Conservation (phyloP, 1,139 yeast species). For the Yamadazyma siamensis region DNA sequence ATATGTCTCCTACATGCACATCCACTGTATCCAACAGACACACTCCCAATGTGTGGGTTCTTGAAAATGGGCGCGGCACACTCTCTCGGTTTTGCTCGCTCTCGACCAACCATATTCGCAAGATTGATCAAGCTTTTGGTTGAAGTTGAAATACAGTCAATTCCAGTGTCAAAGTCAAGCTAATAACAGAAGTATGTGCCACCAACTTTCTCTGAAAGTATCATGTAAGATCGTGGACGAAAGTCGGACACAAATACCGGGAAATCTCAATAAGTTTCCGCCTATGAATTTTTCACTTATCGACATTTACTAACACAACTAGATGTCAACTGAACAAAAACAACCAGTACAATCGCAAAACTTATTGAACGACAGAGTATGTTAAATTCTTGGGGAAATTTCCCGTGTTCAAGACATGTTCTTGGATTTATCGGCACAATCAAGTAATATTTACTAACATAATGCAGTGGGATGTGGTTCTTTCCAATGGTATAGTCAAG, state of each 20-base stretch:
- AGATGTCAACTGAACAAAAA: slow-evolving; percentile 25
- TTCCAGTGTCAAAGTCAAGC: too few species aligned
- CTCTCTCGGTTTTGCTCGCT: slow-evolving; percentile 9
- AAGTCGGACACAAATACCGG: too few species aligned
- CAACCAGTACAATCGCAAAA: slow-evolving; percentile 59
- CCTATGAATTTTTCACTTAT: background rate
- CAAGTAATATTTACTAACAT: slow-evolving; percentile 4
- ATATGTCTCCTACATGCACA: too few species aligned
- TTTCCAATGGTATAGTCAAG: slow-evolving; percentile 90
- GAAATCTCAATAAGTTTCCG: background rate
- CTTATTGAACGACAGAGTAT: slow-evolving; percentile 65
- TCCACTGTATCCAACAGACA: too few species aligned
- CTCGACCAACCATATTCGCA: slow-evolving; percentile 14
- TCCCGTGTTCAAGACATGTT: background rate
- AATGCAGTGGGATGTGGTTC: slow-evolving; percentile 81
- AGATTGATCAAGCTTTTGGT: slow-evolving; percentile 4
- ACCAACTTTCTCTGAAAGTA: too few species aligned
- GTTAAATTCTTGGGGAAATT: too few species aligned
- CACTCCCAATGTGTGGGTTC: too few species aligned
- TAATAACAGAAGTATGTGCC: too few species aligned
- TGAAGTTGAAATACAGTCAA: too few species aligned
- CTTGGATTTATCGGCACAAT: background rate
- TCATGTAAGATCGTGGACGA: too few species aligned
- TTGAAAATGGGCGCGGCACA: too few species aligned
- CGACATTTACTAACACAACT: slow-evolving; percentile 11